Evolutionary conservation across 108 stramenopile genomes (phyloP).

Genomic region (Pinguiococcus pyrenoidosus): DNA sequence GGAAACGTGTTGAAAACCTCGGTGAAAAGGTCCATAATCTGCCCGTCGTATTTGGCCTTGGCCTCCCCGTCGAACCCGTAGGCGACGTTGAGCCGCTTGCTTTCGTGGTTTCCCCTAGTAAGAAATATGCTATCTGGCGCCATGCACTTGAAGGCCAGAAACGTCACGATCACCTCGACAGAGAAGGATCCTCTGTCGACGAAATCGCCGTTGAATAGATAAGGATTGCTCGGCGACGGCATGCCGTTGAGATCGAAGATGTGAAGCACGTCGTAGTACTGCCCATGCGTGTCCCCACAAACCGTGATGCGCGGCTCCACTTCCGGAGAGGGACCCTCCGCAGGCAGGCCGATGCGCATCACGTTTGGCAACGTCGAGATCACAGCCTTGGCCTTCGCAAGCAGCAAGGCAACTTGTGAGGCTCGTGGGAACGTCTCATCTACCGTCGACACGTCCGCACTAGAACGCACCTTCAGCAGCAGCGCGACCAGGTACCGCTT

Average conservation of each 20-base stretch:
- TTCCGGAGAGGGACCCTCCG: slow-evolving; percentile 23
- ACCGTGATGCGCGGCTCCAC: slow-evolving; percentile 39
- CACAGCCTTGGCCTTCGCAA: slow-evolving; percentile 49
- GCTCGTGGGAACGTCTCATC: too few species aligned
- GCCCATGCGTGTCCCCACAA: slow-evolving; percentile 96
- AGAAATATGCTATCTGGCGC: slow-evolving; percentile 67
- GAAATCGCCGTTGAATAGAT: slow-evolving; percentile 97
- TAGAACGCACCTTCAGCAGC: too few species aligned
- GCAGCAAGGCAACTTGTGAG: slow-evolving; percentile 64
- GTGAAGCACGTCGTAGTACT: slow-evolving; percentile 94
- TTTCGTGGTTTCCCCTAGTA: slow-evolving; percentile 93
- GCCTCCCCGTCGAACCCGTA: slow-evolving; percentile 98
- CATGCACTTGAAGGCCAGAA: slow-evolving; percentile 68
- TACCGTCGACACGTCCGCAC: too few species aligned
- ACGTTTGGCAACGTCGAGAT: slow-evolving; percentile 50
- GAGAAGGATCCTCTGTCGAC: slow-evolving; percentile 91
- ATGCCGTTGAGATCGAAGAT: slow-evolving; percentile 80
- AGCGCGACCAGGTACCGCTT: slow-evolving; percentile 50
- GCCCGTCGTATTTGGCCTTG: slow-evolving; percentile 89
- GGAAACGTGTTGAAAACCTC: slow-evolving; percentile 80
- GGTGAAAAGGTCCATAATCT: slow-evolving; percentile 84
- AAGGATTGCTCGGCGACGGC: slow-evolving; percentile 68
- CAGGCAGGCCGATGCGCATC: slow-evolving; percentile 56
- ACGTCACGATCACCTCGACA: slow-evolving; percentile 83
- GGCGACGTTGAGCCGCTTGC: slow-evolving; percentile 95